Percentiles rank a stretch among this genome's conserved stretches.
Conservation (phyloP, 371 early-diverging fungal genomes). For the Fennellomyces sp. region DNA sequence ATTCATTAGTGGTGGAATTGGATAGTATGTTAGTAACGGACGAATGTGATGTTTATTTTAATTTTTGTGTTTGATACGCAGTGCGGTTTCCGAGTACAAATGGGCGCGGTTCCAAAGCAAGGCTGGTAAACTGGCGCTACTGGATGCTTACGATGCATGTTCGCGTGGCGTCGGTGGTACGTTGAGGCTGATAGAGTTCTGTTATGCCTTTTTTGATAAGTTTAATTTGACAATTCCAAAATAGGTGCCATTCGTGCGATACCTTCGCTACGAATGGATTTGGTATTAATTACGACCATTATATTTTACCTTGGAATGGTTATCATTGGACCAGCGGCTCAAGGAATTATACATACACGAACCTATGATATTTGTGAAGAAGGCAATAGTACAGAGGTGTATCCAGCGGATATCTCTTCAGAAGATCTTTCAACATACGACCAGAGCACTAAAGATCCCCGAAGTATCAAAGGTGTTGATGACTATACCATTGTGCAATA, state of each 20-base stretch:
- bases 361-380: background rate
- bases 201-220: background rate
- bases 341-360: slow-evolving; percentile 14
- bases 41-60: background rate
- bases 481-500: background rate
- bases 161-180: slow-evolving; percentile 34
- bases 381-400: background rate
- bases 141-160: slow-evolving; percentile 34
- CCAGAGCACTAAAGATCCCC: background rate
- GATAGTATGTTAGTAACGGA: background rate
- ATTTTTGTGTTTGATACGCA: background rate
- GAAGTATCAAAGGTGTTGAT: background rate
- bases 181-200: background rate
- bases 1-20: slow-evolving; percentile 14
- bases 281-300: slow-evolving; percentile 16
- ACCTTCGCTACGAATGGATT: slow-evolving; percentile 17
- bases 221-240: background rate
- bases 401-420: background rate
- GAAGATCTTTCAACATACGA: too few relatives aligned
- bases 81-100: slow-evolving; percentile 33
- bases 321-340: slow-evolving; percentile 23
- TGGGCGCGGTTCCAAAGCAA: slow-evolving; percentile 22
- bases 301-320: slow-evolving; percentile 29
- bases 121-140: slow-evolving; percentile 16
- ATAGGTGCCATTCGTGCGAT: slow-evolving; percentile 20